Evolutionary conservation across 2,329 filamentous ascomycete genomes (phyloP).

Genomic region (Plenodomus biglobosus): DNA sequence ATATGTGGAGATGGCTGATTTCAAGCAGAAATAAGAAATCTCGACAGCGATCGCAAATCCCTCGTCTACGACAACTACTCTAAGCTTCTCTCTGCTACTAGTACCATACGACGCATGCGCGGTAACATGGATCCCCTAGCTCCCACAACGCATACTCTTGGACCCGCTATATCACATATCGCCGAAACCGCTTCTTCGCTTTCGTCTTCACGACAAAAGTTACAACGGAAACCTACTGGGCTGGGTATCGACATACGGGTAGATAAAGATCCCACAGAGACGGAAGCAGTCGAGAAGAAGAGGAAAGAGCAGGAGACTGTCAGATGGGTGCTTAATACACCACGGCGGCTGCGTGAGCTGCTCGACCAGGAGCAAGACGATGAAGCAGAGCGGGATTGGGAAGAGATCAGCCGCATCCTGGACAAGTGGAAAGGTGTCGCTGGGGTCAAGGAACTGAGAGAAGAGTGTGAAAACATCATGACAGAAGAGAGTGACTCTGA

Average conservation of each 20-base stretch:
- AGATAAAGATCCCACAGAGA: conserved; percentile 21
- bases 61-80: conserved; percentile 98
- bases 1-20: not conserved
- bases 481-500: conserved; percentile 29
- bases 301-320: conserved; percentile 59
- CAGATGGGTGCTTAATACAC: conserved; percentile 62
- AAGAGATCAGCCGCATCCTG: conserved; percentile 44
- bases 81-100: conserved; percentile 93
- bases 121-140: conserved; percentile 78
- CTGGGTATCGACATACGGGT: conserved; percentile 29
- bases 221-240: conserved; percentile 23
- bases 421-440: conserved; percentile 49
- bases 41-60: conserved; percentile 95
- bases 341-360: conserved; percentile 60
- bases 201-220: conserved; percentile 42
- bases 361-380: conserved; percentile 61
- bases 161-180: conserved; percentile 73
- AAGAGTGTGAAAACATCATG: conserved; percentile 42
- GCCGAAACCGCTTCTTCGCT: conserved; percentile 59
- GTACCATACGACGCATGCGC: conserved; percentile 90
- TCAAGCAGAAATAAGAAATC: conserved; percentile 71
- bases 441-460: conserved; percentile 46
- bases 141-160: conserved; percentile 71
- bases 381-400: conserved; percentile 60
- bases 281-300: conserved; percentile 35